Evolutionary conservation across 768 basidiomycete genomes (phyloP).

Genomic region (Exsudoporus frostii): DNA sequence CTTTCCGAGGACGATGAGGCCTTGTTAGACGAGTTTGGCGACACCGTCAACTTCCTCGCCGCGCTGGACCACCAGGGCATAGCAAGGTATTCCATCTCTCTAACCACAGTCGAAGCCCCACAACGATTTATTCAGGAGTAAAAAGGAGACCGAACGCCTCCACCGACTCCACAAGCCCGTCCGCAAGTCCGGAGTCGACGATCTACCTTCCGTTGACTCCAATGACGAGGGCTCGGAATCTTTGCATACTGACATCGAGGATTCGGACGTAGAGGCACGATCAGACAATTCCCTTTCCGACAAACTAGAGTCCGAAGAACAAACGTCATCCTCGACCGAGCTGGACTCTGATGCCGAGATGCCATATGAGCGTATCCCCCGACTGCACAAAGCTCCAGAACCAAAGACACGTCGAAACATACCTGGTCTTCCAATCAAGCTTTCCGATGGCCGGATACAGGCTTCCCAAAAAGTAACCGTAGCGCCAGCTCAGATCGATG

Average conservation of each 20-base stretch:
- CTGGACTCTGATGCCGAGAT: constrained; percentile 63
- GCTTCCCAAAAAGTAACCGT: constrained; percentile 41
- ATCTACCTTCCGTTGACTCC: constrained; percentile 68
- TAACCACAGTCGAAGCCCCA: background rate
- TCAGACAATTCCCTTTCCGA: constrained; percentile 10
- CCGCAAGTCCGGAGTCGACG: constrained; percentile 44
- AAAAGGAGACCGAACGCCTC: constrained; percentile 74
- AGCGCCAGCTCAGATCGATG: constrained; percentile 20
- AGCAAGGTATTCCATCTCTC: constrained; percentile 52
- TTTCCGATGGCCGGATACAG: constrained; percentile 75
- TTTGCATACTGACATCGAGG: constrained; percentile 46
- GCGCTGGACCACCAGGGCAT: constrained; percentile 77
- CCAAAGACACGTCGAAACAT: constrained; percentile 48
- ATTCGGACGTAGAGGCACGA: constrained; percentile 26
- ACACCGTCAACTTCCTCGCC: constrained; percentile 62
- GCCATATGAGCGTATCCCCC: constrained; percentile 65
- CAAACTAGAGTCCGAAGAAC: constrained; percentile 11
- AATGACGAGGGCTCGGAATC: constrained; percentile 55
- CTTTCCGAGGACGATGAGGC: constrained; percentile 70
- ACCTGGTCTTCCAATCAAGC: constrained; percentile 79
- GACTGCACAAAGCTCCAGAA: constrained; percentile 47
- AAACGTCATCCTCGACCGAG: background rate
- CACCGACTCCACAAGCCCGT: constrained; percentile 63
- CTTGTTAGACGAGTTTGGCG: constrained; percentile 63
- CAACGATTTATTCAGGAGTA: constrained; percentile 55